Base-by-base conservation (phyloP, 129 eudicot species). In the Flaveria trinervia region DNA sequence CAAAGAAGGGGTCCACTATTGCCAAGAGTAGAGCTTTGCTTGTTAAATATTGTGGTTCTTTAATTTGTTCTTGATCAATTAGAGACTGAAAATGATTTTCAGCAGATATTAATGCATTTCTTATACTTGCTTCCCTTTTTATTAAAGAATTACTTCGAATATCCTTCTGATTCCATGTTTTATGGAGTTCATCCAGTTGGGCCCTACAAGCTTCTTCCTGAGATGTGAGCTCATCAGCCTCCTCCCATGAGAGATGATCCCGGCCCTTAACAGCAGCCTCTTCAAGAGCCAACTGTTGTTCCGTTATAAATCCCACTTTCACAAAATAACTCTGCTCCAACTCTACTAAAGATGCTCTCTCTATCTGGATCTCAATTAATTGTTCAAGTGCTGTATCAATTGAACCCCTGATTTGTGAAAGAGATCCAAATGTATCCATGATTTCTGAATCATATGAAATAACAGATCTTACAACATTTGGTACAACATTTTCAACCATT, bases 141-240 rank as follows among this genome's bases (percentile, higher is more conserved):
- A 74, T 12, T 73, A 95, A 86, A 44, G 92, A 83, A 75, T 93
- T 81, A 73, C 75, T 80, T 55, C 84, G 91, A 71, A 79, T 50
- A 74, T 92, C 97, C 80, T 89, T 95, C 84, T 91, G 97, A 78
- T 86, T 95, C 99, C 99, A 95, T 77, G 89, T 79, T 49, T 84
- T 88, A 79, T 95, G 97, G 72, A 95, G 97, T 76, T 88, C 84
- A 36, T 91, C 92, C 55, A 95, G 88, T 72, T 95, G 97, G 55
- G 84, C 92, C 71, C 89, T 88, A 82, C 99, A 95, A 82, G 94
- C 94, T 84, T 95, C 99, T 85, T 92, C 99, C 86, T 95, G 99
- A 80, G 99, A 95, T 57, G 95, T 97, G 45, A 95, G 89, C 82
- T 95, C 99, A 65, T 95, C 99, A 68, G 99, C 99, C 81, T 95